Evolutionary conservation across 768 basidiomycete genomes (phyloP), one percentile per base, ranked within the genome.

Genomic region (Fomitopsis pulvina): DNA sequence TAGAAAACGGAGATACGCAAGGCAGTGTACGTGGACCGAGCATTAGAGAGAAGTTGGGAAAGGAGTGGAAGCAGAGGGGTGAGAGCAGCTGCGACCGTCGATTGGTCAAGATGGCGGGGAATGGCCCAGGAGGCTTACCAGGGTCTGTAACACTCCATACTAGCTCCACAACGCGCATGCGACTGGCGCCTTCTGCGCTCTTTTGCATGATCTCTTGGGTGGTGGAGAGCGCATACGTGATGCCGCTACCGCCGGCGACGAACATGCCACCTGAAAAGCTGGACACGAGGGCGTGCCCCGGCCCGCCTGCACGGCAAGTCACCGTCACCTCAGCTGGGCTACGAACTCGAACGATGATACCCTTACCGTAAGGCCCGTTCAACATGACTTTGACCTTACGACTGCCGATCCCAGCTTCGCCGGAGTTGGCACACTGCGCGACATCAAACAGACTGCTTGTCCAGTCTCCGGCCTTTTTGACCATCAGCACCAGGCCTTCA

Each of bases 171-270:
- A 71, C 49, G 14, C 71, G 68, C 4, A 73, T 61, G 45, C 70
- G 66, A 32, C 72, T 70, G 18, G 55, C 55, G 47, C 70, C 63
- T 43, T 61, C 39, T 46, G 61, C 41, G 53, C 63, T 65, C 49
- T 68, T 63, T 56, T 65, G 63, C 32, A 82, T 59, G n/a, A 84
- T 65, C 54, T 83, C 79, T 29, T 76, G 72, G 5, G 79, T 70
- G n/a, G 73, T 61, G 14, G 69, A 62, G 21, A 83, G 69, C 2
- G 71, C 69, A 56, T 78, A 80, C 0, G 83, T 76, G 62, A 85
- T 76, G 2, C 83, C 83, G 20, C 75, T 76, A 9, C 83, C 83
- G 9, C 80, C 82, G 4, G 76, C 77, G 37, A 82, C 63, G 51
- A 85, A 69, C 52, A 83, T 52, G 10, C 78, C 74, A 0, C 74